Base-by-base conservation (phyloP, 2,329 filamentous ascomycete species). In the Huntiella bhutanensis region DNA sequence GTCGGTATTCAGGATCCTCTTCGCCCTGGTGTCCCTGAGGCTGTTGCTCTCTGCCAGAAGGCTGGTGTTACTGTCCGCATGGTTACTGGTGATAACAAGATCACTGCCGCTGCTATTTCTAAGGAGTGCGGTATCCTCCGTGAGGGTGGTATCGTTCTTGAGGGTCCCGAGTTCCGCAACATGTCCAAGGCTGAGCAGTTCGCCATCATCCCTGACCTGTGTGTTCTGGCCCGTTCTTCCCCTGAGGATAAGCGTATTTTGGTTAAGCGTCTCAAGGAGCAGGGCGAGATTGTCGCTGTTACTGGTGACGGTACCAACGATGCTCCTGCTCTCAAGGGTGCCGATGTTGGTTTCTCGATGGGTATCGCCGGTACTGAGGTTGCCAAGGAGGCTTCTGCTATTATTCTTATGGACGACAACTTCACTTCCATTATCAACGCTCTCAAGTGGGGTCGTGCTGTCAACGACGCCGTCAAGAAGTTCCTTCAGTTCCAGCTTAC, bases 331-430 rank as follows among this genome's bases (percentile, higher is more conserved):
- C 68, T 88, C 42, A 86, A 83, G 62, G 78, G 78, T 55, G 82
- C 82, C 5, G 82, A 88, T 56, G 79, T 88, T 42, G 82, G 82
- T 19, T 87, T 88, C 61, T 84, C 82, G 13, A 88, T 88, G 82
- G 82, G 82, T 53, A 83, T 87, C 45, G 72, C 82, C 11, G 82
- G 82, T 51, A 87, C 82, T 0, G 82, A 87, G 59, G 82, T 88
- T 35, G 82, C 82, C 40, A 87, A 87, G 61, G 82, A 88, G 60
- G 82, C 82, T 1, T 87, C 82, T 5, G 80, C 81, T 34, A 88
- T 88, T 51, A 85, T 88, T 54, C 67, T 88, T 11, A 86, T 87
- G 82, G 82, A 87, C 57, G 82, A 88, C 61, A 87, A 87, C 63
- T 88, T 88, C 61, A 71, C 77, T 22, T 86, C 81, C n/a, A 88